Evolutionary conservation across 1,284 basidiomycete species (phyloP).

Genomic region (Flammula alnicola): DNA sequence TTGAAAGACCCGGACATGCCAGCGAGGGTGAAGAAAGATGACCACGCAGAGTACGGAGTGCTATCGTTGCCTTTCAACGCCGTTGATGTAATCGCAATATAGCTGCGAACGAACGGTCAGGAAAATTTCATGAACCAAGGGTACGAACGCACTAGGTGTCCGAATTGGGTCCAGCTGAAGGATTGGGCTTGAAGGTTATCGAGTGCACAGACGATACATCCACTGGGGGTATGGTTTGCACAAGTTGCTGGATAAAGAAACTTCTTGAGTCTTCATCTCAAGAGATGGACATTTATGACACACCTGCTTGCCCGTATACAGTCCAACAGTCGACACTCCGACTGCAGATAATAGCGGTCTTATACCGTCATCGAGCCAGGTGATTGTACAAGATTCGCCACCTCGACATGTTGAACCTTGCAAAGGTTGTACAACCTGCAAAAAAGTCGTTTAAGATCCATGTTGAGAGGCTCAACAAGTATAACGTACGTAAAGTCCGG

Average conservation of each 20-base stretch:
- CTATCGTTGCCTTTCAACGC: slow-evolving; percentile 37
- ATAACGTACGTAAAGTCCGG: slow-evolving; percentile 38
- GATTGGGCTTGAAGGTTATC: slow-evolving; percentile 56
- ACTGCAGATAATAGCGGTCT: slow-evolving; percentile 52
- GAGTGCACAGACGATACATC: slow-evolving; percentile 60
- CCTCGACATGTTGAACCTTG: slow-evolving; percentile 49
- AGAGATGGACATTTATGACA: slow-evolving; percentile 18
- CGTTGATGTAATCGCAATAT: slow-evolving; percentile 60
- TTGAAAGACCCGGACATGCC: slow-evolving; percentile 63
- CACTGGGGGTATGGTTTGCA: slow-evolving; percentile 51
- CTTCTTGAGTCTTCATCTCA: slow-evolving; percentile 5
- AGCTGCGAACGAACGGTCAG: slow-evolving; percentile 40
- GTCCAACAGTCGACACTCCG: slow-evolving; percentile 52
- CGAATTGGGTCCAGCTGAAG: slow-evolving; percentile 58
- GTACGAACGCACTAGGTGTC: slow-evolving; percentile 50
- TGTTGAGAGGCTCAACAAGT: neutral
- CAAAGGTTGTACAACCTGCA: slow-evolving; percentile 55
- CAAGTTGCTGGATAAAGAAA: slow-evolving; percentile 45
- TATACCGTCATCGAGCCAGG: slow-evolving; percentile 67
- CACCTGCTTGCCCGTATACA: slow-evolving; percentile 61
- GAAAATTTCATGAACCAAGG: slow-evolving; percentile 1
- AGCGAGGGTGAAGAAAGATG: slow-evolving; percentile 56
- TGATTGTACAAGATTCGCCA: slow-evolving; percentile 54
- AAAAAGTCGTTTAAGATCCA: neutral
- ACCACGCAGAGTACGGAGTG: slow-evolving; percentile 49